A percentile compares a stretch with the other conserved stretches of the same genome.
Conservation (phyloP, 106 monocot genomes). For the Apostasia shenzhenica region DNA sequence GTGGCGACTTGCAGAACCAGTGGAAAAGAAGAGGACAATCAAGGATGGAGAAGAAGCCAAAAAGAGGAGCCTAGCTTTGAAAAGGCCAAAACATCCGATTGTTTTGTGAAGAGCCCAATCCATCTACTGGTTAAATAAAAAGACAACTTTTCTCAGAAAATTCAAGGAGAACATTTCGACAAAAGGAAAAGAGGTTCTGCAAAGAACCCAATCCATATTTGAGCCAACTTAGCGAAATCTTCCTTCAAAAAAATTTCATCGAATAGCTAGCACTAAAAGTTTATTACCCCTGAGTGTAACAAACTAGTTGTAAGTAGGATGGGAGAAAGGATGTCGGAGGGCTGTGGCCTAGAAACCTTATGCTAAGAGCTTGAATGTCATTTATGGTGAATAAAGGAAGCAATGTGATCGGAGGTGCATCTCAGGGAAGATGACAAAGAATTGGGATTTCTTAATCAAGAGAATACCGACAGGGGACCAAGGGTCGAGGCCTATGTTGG, state of each 20-base stretch:
- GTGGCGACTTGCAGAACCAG: neutral
- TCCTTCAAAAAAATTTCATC: constrained; percentile 32
- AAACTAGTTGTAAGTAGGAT: no score
- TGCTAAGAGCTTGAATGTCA: no score
- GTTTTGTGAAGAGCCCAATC: constrained; percentile 20
- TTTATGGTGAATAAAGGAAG: no score
- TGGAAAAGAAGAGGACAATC: constrained; percentile 11
- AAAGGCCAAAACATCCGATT: constrained; percentile 4
- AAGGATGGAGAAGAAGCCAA: constrained; percentile 6
- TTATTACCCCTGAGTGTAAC: neutral
- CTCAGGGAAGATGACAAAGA: no score
- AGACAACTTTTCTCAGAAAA: constrained; percentile 16
- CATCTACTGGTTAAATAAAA: constrained; percentile 25
- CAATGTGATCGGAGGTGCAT: no score
- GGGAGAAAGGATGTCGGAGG: no score
- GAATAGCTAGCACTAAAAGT: constrained; percentile 18
- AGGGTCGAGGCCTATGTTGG: no score
- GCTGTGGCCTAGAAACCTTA: no score
- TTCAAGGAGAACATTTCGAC: constrained; percentile 18
- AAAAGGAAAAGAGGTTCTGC: neutral
- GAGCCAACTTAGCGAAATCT: constrained; percentile 20
- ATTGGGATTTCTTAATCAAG: no score
- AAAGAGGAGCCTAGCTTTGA: constrained; percentile 1
- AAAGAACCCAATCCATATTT: constrained; percentile 23
- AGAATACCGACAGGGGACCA: no score